Base-by-base conservation (phyloP, 2,329 filamentous ascomycete species). In the Allantophomopsis cytisporea region DNA sequence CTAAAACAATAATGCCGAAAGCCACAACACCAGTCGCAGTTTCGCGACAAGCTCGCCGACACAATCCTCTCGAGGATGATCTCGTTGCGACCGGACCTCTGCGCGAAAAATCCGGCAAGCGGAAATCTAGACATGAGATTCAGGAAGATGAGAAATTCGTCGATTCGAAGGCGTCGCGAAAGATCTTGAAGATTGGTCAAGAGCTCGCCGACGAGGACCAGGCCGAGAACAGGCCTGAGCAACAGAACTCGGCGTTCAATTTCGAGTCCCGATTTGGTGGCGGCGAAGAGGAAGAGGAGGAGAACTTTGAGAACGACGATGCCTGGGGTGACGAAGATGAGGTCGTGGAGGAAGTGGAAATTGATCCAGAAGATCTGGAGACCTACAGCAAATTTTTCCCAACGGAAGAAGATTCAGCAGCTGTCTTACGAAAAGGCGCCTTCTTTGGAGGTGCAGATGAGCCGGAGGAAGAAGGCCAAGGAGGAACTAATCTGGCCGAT, bases 61-160 rank as follows among this genome's bases (percentile, higher is more conserved):
- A 95, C 63, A 93, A 93, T 50, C 88, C 89, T 32, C 80, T 98
- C 43, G 82, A 89, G 52, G 83, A 94, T 55, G 91, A 96, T 53
- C 70, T 96, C 55, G 62, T 80, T 50, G 69, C 85, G 49, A 71
- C 79, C 42, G 70, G 80, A 44, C 66, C 79, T 48, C 59, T 89
- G 53, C 76, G 88, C 64, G 77, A 77, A 57, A 79, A 88, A 68
- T 78, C 78, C 49, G 69, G 68, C 53, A 85, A 85, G 65, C 70
- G 71, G 50, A 81, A 78, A 60, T 65, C 69, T 47, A 72, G 66
- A 40, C 60, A 68, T 38, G 73, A 73, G 43, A 71, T 76, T 28
- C 68, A 72, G 23, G 68, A 72, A 23, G 71, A 76, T 42, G 76
- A 83, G 44, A 66, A 71, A 47, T 96, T 82, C 54, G 76, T 98